Conservation (phyloP, 129 eudicot species). For the Dittrichia graveolens region DNA sequence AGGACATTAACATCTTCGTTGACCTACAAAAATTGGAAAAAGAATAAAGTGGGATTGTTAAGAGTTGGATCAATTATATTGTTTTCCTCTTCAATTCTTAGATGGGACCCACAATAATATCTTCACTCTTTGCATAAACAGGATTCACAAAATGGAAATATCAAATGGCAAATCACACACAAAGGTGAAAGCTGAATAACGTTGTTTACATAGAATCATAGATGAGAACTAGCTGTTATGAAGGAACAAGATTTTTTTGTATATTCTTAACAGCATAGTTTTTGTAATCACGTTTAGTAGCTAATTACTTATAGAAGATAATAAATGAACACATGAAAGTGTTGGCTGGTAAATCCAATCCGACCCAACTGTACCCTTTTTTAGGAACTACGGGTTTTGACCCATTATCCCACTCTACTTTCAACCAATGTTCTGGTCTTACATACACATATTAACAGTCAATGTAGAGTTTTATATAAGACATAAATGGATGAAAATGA, state of each 20-base stretch:
- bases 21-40: constrained; percentile 51
- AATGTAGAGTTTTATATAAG: neutral
- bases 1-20: constrained; percentile 51
- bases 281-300: neutral
- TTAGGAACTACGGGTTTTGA: neutral
- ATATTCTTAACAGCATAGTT: neutral
- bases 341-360: neutral
- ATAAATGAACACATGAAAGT: neutral
- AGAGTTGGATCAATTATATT: constrained; percentile 7
- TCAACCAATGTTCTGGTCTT: neutral
- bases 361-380: neutral
- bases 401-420: constrained; percentile 6
- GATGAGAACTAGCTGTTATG: constrained; percentile 8
- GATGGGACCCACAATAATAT: constrained; percentile 12
- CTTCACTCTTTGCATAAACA: neutral
- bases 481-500: neutral
- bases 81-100: neutral
- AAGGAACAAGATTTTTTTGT: neutral
- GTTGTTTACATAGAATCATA: neutral
- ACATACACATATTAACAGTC: neutral
- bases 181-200: neutral
- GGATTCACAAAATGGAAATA: neutral
- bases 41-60: neutral
- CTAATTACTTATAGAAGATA: neutral
- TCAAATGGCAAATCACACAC: constrained; percentile 7